Evolutionary conservation across 192 early-diverging fungal genomes (phyloP), one percentile per base, ranked within the genome.

Genomic region (Bifiguratus adelaidae): DNA sequence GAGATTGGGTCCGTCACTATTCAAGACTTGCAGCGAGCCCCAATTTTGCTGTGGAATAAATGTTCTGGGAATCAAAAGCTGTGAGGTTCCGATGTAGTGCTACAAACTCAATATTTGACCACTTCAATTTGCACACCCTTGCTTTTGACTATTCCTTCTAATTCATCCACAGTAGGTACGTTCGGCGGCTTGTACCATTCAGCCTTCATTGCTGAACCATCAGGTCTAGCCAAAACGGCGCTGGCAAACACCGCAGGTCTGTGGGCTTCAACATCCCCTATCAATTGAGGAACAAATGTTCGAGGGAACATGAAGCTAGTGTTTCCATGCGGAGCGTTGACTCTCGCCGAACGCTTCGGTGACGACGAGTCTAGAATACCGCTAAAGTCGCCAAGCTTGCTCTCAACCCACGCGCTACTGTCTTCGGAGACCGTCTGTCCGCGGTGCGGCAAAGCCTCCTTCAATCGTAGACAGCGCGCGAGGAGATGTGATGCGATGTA

Each of bases 371-470:
- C 36, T 3, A 51, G 25, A 11, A 51, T 37, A 13, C 49, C 30
- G 25, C 49, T 51, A 3, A 51, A 33, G 13, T 51, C 49, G 19
- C 27, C 34, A 15, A 22, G 15, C n/a, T 51, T 51, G 9, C 25
- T 26, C 1, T 20, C 38, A 28, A 30, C 25, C n/a, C 28, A 18
- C 3, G 19, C 29, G 12, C 41, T 20, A n/a, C 24, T n/a, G n/a
- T 16, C 2, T 28, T 27, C 7, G 12, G 29, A 24, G 28, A 41
- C n/a, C 16, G 11, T 41, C 38, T 4, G 22, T 19, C 5, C 41
- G 38, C 15, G 49, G 29, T 9, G 41, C 41, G 19, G 49, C 49
- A 41, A 51, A 51, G 18, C 49, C 49, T 5, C 49, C 49, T 41
- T 51, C 49, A 13, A 28, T 51, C 1, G 49, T 8, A 7, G 12